phyloP scores from a whole-genome alignment of 2,329 filamentous ascomycete genomes.

The Endothia cerciana region DNA sequence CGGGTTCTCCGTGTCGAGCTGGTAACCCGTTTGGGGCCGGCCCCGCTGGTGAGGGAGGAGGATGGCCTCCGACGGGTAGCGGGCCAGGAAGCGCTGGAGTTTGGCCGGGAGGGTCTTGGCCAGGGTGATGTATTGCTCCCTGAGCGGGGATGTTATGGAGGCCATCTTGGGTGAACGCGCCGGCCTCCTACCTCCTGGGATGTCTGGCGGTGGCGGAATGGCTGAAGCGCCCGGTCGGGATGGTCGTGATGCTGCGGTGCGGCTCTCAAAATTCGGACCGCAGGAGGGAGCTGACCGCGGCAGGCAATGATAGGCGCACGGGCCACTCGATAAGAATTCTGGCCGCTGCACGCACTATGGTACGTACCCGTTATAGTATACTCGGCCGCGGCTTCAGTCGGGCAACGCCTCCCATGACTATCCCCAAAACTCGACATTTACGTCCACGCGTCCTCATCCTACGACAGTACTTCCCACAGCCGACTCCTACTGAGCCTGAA shows the following conservation, averaged over 20 bases:
- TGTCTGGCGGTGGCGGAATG: slow-evolving; percentile 22
- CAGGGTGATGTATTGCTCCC: slow-evolving; percentile 54
- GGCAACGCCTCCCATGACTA: neutral
- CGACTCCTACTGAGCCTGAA: neutral
- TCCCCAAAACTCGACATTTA: neutral
- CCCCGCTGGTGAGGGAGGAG: slow-evolving; percentile 46
- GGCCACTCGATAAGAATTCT: slow-evolving; percentile 3
- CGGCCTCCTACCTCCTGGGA: slow-evolving; percentile 29
- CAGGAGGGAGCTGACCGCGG: slow-evolving; percentile 3
- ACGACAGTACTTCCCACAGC: neutral
- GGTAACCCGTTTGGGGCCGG: slow-evolving; percentile 51
- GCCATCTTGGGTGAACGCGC: slow-evolving; percentile 29
- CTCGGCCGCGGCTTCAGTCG: neutral
- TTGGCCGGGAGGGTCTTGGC: slow-evolving; percentile 76
- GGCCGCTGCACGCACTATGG: neutral
- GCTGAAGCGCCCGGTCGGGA: slow-evolving; percentile 1
- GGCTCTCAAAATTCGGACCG: slow-evolving; percentile 25
- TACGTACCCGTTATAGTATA: too few relatives aligned
- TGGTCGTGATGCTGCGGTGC: neutral
- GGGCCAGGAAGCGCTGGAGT: slow-evolving; percentile 84
- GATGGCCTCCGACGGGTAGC: slow-evolving; percentile 76
- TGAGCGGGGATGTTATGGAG: slow-evolving; percentile 31
- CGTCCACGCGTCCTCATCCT: neutral
- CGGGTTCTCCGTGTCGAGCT: slow-evolving; percentile 69
- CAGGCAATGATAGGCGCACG: slow-evolving; percentile 19